Conservation (phyloP, 2,329 filamentous ascomycete genomes). For the Verticillium alfalfae region DNA sequence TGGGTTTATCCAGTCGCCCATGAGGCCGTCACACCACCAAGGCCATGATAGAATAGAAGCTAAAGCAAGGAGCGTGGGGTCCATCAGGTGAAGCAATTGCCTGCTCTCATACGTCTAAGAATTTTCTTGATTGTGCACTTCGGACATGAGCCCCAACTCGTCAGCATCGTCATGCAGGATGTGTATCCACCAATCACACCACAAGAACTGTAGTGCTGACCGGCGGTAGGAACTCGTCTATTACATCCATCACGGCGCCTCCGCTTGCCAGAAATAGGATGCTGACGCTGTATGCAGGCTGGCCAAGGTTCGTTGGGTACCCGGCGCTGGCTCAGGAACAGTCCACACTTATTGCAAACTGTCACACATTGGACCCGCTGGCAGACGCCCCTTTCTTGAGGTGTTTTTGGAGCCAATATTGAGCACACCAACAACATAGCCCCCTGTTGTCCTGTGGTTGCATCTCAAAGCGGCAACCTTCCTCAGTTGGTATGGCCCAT, state of each 20-base stretch:
- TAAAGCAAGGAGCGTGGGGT: not conserved
- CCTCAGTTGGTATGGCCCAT: no score
- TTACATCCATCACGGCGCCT: not conserved
- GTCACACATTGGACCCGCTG: not conserved
- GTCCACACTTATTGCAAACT: not conserved
- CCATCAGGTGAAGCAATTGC: not conserved
- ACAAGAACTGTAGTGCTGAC: not conserved
- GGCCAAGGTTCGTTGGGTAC: not conserved
- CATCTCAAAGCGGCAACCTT: no score
- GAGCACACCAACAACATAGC: no score
- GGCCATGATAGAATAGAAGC: not conserved
- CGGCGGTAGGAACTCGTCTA: not conserved
- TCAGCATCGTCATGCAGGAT: not conserved
- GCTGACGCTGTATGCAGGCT: not conserved
- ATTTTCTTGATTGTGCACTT: not conserved
- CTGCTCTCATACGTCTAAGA: not conserved
- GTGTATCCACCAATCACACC: not conserved
- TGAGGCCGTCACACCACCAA: not conserved
- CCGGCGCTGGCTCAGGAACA: not conserved
- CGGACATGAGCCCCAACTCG: not conserved
- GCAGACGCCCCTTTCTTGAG: no score
- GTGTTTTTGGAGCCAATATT: no score
- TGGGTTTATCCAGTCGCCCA: not conserved
- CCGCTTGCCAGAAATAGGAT: not conserved
- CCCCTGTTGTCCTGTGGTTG: no score